Conservation (phyloP, 2,329 filamentous ascomycete species). For the Pochonia chlamydosporia region DNA sequence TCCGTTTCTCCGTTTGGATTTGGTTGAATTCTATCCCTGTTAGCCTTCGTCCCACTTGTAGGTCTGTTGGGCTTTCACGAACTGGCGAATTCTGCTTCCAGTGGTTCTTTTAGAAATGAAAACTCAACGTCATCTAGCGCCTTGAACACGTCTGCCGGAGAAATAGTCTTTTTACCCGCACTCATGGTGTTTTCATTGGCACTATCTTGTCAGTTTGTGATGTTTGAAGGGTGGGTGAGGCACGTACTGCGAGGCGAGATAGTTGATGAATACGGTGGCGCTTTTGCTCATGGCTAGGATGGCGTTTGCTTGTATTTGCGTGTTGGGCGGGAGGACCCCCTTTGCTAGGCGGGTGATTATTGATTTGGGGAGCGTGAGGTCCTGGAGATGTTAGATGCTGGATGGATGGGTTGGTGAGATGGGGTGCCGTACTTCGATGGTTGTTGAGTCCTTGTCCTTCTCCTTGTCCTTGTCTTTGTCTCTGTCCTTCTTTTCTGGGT, state of each 20-base stretch:
- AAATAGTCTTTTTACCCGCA: constrained; percentile 72
- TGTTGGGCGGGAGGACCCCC: constrained; percentile 72
- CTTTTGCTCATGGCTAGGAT: constrained; percentile 74
- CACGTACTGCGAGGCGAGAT: constrained; percentile 66
- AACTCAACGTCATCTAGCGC: constrained; percentile 75
- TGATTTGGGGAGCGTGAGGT: constrained; percentile 72
- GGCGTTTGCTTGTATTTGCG: constrained; percentile 78
- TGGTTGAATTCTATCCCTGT: constrained; percentile 58
- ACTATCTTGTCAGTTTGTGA: constrained; percentile 32
- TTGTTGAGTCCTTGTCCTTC: constrained; percentile 32
- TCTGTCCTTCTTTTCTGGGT: too few species aligned
- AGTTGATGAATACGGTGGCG: constrained; percentile 78
- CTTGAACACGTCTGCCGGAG: constrained; percentile 68
- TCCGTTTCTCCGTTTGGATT: constrained; percentile 68
- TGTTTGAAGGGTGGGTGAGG: constrained; percentile 11
- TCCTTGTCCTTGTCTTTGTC: constrained; percentile 28
- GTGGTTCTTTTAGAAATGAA: constrained; percentile 58
- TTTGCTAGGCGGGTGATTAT: constrained; percentile 77
- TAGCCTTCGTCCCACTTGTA: background rate
- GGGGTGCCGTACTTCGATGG: constrained; percentile 43
- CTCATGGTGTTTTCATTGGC: constrained; percentile 65
- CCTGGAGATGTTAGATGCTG: constrained; percentile 36
- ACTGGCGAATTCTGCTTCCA: constrained; percentile 76
- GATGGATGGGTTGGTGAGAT: background rate
- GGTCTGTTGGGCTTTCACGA: constrained; percentile 23